These are phyloP conservation scores for Penicillium sp. DNA, from an alignment of 2,329 filamentous ascomycete genomes.

Conservation along the genomic window DNA sequence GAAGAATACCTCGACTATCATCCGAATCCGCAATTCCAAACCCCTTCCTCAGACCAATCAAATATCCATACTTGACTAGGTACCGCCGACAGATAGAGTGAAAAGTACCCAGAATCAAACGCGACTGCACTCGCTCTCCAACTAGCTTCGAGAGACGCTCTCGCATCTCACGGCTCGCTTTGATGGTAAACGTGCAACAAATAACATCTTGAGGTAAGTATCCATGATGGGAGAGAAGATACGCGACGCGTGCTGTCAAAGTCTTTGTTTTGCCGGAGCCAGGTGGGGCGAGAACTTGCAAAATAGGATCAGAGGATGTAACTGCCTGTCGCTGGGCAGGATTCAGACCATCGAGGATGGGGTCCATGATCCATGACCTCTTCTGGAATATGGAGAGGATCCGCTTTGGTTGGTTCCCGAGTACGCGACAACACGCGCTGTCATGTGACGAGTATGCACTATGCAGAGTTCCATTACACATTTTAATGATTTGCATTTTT, in stretches of 20 bases:
- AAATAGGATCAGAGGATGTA: conserved; percentile 59
- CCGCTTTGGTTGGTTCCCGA: conserved; percentile 5
- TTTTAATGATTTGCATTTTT: neutral
- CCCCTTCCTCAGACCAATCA: conserved; percentile 77
- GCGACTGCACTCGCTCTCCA: conserved; percentile 72
- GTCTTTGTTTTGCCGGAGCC: conserved; percentile 92
- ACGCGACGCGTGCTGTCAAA: conserved; percentile 86
- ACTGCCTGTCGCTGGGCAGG: conserved; percentile 65
- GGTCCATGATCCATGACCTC: conserved; percentile 45
- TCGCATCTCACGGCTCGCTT: conserved; percentile 92
- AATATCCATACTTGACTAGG: conserved; percentile 76
- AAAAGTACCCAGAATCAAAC: conserved; percentile 86
- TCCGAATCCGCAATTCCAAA: conserved; percentile 89
- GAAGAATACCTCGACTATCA: conserved; percentile 77
- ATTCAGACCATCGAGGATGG: conserved; percentile 64
- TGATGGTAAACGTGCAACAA: conserved; percentile 96
- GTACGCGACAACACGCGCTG: conserved; percentile 26
- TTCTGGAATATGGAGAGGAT: neutral
- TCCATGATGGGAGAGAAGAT: conserved; percentile 72
- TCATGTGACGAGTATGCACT: conserved; percentile 27
- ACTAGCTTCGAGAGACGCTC: conserved; percentile 78
- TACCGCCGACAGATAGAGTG: conserved; percentile 90
- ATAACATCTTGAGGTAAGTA: conserved; percentile 84
- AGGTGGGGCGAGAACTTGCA: conserved; percentile 64
- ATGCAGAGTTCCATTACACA: neutral